A percentile compares a stretch with the other conserved stretches of the same genome.
Evolutionary conservation across 192 early-diverging fungal genomes (phyloP).

Genomic region (Coemansia sp.): DNA sequence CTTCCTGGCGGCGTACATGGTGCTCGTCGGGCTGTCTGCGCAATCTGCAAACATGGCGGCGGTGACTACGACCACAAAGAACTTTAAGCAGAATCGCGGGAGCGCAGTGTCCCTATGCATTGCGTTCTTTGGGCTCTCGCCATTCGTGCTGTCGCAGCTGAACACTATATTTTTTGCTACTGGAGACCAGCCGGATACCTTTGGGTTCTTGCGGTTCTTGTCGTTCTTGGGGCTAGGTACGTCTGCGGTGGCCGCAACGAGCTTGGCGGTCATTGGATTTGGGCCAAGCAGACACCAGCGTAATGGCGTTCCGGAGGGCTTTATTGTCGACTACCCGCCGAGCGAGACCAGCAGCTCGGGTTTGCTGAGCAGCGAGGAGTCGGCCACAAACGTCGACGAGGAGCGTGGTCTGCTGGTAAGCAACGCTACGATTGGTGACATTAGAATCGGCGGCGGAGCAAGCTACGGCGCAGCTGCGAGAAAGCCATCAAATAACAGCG

Average conservation of each 20-base stretch:
- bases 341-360: conserved; percentile 24
- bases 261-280: conserved; percentile 46
- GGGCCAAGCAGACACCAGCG: conserved; percentile 39
- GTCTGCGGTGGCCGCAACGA: conserved; percentile 25
- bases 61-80: conserved; percentile 61
- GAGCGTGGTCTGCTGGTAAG: conserved; percentile 23
- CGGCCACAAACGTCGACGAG: conserved; percentile 16
- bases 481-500: not conserved
- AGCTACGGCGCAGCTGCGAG: conserved; percentile 16
- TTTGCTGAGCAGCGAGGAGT: conserved; percentile 11
- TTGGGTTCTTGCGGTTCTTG: conserved; percentile 49
- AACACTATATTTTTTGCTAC: conserved; percentile 55
- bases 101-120: conserved; percentile 61
- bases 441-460: not conserved
- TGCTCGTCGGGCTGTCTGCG: conserved; percentile 57
- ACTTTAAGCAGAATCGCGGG: conserved; percentile 59
- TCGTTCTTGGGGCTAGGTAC: conserved; percentile 35
- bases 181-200: conserved; percentile 42
- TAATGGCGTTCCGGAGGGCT: conserved; percentile 36
- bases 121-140: conserved; percentile 65
- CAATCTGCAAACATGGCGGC: conserved; percentile 64
- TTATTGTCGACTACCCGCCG: conserved; percentile 28
- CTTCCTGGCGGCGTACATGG: conserved; percentile 42
- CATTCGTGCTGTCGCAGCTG: conserved; percentile 61
- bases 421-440: not conserved